These are phyloP conservation scores for Chalciporus piperatus DNA, from an alignment of 768 basidiomycete species.

Conservation along the genomic window DNA sequence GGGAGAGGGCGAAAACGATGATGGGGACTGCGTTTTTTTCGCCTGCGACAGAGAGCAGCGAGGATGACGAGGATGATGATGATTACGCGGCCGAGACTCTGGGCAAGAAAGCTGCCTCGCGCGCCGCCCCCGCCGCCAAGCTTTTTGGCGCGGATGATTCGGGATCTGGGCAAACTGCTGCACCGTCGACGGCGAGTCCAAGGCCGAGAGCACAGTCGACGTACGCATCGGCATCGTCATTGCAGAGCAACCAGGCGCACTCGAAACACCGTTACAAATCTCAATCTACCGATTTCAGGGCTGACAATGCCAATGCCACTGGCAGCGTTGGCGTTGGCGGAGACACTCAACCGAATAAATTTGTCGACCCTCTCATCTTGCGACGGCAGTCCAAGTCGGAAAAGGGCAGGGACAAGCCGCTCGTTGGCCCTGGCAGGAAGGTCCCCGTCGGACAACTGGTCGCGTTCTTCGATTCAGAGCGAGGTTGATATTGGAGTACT, in stretches of 20 bases:
- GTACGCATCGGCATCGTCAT: slow-evolving; percentile 35
- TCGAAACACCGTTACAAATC: slow-evolving; percentile 36
- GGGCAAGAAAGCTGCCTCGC: slow-evolving; percentile 45
- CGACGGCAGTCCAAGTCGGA: slow-evolving; percentile 59
- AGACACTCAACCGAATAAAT: slow-evolving; percentile 37
- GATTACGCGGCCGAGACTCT: slow-evolving; percentile 46
- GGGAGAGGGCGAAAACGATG: slow-evolving; percentile 22
- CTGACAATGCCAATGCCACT: slow-evolving; percentile 18
- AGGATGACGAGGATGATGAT: slow-evolving; percentile 38
- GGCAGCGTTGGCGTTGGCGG: slow-evolving; percentile 4
- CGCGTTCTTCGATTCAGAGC: slow-evolving; percentile 70
- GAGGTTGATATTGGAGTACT: slow-evolving; percentile 1
- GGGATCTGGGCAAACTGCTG: slow-evolving; percentile 11
- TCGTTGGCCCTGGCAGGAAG: slow-evolving; percentile 46
- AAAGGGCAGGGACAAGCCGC: slow-evolving; percentile 37
- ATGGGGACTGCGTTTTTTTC: slow-evolving; percentile 46
- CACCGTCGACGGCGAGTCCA: slow-evolving; percentile 18
- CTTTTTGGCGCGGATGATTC: slow-evolving; percentile 26
- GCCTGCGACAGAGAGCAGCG: slow-evolving; percentile 34
- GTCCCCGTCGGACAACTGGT: slow-evolving; percentile 75
- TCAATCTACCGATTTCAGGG: slow-evolving; percentile 36
- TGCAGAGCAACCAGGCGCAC: slow-evolving; percentile 29
- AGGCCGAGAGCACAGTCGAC: slow-evolving; percentile 57
- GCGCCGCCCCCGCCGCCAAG: slow-evolving; percentile 33
- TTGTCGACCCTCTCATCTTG: slow-evolving; percentile 75